Percentiles rank a stretch among this genome's conserved stretches.
These are phyloP conservation scores for Boletus vinaceobasis DNA, from an alignment of 768 basidiomycete species.

Conservation along the genomic window DNA sequence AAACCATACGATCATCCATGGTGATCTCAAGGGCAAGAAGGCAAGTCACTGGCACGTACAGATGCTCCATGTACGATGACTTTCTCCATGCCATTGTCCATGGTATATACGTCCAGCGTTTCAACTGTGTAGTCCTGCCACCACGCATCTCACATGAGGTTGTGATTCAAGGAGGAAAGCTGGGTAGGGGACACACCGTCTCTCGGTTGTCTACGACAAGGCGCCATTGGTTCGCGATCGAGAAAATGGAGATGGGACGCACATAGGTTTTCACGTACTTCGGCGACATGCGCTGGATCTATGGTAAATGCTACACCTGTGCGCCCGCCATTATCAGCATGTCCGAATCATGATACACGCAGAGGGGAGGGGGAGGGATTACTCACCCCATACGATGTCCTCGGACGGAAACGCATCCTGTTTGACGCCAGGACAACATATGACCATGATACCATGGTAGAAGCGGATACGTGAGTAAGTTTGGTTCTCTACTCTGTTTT, in stretches of 20 bases:
- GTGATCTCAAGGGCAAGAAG: not conserved
- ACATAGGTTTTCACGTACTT: slow-evolving; percentile 84
- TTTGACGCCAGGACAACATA: not conserved
- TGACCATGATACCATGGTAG: not conserved
- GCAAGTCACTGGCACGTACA: not conserved
- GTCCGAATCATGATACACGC: not conserved
- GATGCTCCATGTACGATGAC: slow-evolving; percentile 44
- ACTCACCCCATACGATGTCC: slow-evolving; percentile 61
- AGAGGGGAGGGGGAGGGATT: fast-evolving
- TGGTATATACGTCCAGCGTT: slow-evolving; percentile 67
- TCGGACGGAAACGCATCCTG: slow-evolving; percentile 27
- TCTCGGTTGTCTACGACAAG: slow-evolving; percentile 66
- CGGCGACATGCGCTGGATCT: slow-evolving; percentile 66
- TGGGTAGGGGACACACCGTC: slow-evolving; percentile 46
- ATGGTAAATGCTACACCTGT: slow-evolving; percentile 84
- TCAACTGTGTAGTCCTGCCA: slow-evolving; percentile 83
- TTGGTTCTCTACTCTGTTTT: not conserved
- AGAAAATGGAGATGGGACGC: slow-evolving; percentile 2
- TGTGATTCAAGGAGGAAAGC: too few species aligned
- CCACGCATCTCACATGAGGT: not conserved
- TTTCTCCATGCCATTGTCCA: slow-evolving; percentile 46
- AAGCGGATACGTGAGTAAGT: not conserved
- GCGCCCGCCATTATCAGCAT: not conserved
- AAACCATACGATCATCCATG: not conserved
- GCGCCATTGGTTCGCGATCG: not conserved